phyloP scores from a whole-genome alignment of 73 alveolate genomes.

The Paraurostyla sp. region DNA sequence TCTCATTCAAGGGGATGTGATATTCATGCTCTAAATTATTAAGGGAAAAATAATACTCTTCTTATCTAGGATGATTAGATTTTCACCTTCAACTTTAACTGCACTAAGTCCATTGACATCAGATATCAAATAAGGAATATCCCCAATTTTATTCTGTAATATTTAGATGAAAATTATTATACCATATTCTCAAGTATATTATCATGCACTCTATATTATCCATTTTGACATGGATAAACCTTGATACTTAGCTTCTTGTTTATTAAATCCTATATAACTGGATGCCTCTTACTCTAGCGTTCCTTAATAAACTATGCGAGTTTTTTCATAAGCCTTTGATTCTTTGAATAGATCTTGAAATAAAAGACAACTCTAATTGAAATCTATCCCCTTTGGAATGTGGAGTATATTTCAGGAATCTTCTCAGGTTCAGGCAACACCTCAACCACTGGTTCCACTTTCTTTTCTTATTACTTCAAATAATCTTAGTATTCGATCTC shows the following conservation, averaged over 20 bases:
- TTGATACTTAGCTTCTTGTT: neutral
- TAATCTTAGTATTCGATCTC: neutral
- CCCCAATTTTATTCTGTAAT: constrained; percentile 48
- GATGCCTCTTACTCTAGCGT: neutral
- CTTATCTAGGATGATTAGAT: constrained; percentile 25
- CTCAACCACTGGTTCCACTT: neutral
- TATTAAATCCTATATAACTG: constrained; percentile 36
- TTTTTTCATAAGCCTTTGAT: neutral
- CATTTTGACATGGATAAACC: neutral
- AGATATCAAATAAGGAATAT: constrained; percentile 16
- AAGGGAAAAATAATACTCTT: neutral
- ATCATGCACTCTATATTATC: constrained; percentile 47
- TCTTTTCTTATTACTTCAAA: neutral
- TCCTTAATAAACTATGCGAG: neutral
- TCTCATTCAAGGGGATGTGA: constrained; percentile 15
- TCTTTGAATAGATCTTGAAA: neutral
- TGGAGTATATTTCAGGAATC: constrained; percentile 30
- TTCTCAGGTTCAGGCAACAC: constrained; percentile 30
- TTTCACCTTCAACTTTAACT: constrained; percentile 20
- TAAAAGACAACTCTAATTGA: neutral
- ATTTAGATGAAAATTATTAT: neutral
- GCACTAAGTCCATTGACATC: neutral
- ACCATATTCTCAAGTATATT: constrained; percentile 23
- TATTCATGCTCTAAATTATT: constrained; percentile 33
- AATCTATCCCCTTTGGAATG: neutral